Evolutionary conservation across 306 rosid species (phyloP), one percentile per base, ranked within the genome.

Genomic region (Herpetospermum pedunculosum): DNA sequence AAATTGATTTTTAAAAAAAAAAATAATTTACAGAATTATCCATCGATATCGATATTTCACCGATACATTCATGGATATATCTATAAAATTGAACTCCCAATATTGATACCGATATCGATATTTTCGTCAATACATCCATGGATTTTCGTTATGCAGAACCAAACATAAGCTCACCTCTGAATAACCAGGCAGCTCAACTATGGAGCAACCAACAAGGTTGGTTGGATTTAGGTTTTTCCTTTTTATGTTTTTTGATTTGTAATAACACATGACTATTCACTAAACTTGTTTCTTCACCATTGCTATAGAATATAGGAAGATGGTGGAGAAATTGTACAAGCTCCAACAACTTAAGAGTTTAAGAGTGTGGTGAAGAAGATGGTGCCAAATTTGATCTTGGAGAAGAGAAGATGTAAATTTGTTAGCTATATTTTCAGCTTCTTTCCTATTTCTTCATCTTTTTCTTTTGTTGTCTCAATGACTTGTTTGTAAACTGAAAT

Each of bases 151-250:
- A n/a, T n/a, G 58, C 83, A 91, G 97, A 91, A 75, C 97, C 92
- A 52, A 92, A 88, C 77, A 89, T 81, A 43, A 89, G 90, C 78
- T 90, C 96, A 8, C 98, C 98, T 12, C 83, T 92, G 49, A 92
- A 92, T 78, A 79, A 83, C 63, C 97, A 88, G 82, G 98, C 98
- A 47, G 98, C 98, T 11, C 92, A 88, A 76, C 88, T 90, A 25
- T 90, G 97, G 98, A 81, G 82, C 83, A 88, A 90, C 77, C 98
- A 92, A 86, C 85, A 90, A 87, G 96, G 96, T 88, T 53, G 59
- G 59, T 53, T 53, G 76, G 75, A 59, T 1, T 13, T 16, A 2
- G 41, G 37, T 23, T 23, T 1, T 3, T 52, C 30, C 44, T 55
- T 2, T 54, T 58, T 9, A 5, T 28, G 76, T 6, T n/a, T 10